Evolutionary conservation across 257 asterid genomes (phyloP).

Genomic region (Salvia rosmarinus): DNA sequence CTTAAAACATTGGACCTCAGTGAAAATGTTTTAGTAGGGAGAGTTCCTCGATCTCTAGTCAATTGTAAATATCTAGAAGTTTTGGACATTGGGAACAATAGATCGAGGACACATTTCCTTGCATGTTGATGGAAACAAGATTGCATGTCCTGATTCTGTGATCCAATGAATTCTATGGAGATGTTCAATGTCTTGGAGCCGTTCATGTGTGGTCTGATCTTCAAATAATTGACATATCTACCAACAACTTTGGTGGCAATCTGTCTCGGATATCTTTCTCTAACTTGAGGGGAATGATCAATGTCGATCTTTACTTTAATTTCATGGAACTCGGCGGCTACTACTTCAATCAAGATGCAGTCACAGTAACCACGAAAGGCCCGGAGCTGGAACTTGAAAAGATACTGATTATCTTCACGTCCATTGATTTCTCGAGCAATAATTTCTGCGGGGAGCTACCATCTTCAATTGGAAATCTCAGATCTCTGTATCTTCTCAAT

Average conservation of each 20-base stretch:
- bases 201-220: conserved; percentile 54
- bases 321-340: conserved; percentile 26
- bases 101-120: conserved; percentile 42
- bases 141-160: conserved; percentile 58
- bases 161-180: conserved; percentile 57
- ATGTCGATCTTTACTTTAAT: conserved; percentile 25
- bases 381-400: conserved; percentile 53
- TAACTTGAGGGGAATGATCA: conserved; percentile 49
- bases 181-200: conserved; percentile 32
- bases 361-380: conserved; percentile 62
- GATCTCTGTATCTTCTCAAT: conserved; percentile 55
- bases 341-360: conserved; percentile 62
- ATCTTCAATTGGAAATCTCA: conserved; percentile 45
- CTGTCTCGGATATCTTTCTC: conserved; percentile 38
- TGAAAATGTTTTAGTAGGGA: conserved; percentile 41
- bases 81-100: conserved; percentile 45
- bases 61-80: conserved; percentile 46
- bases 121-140: conserved; percentile 37
- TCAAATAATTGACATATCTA: conserved; percentile 63
- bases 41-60: conserved; percentile 43
- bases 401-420: conserved; percentile 51
- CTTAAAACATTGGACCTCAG: conserved; percentile 47
- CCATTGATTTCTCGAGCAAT: conserved; percentile 60
- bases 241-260: conserved; percentile 53
- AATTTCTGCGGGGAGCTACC: conserved; percentile 55